A percentile compares a stretch with the other conserved stretches of the same genome.
Evolutionary conservation across 257 asterid genomes (phyloP).

Genomic region (Capsicum baccatum): DNA sequence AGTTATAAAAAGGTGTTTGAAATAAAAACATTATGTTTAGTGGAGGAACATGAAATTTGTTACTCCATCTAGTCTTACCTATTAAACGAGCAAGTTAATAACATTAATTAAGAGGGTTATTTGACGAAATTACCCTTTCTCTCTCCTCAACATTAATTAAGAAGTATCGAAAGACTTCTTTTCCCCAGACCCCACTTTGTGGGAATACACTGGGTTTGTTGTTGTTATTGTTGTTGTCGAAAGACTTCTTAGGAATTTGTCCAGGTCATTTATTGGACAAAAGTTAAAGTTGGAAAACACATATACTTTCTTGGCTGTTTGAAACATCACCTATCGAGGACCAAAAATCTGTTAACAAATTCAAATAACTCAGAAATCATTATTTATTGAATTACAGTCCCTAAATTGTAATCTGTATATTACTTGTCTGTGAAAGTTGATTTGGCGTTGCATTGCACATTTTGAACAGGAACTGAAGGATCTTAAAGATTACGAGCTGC

Average conservation of each 20-base stretch:
- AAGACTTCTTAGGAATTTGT: not conserved
- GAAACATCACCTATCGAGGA: not conserved
- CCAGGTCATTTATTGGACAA: not conserved
- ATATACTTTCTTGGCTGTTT: not conserved
- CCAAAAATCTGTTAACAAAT: not conserved
- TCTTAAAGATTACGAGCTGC: slow-evolving; percentile 77
- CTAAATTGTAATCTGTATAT: slow-evolving; percentile 14
- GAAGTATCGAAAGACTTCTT: not conserved
- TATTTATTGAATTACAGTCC: not conserved
- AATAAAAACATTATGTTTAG: not conserved
- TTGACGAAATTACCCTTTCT: not conserved
- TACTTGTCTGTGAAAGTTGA: slow-evolving; percentile 11
- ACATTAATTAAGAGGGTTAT: not conserved
- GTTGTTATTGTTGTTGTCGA: no score
- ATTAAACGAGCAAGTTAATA: not conserved
- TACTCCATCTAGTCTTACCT: not conserved
- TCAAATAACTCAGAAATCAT: slow-evolving; percentile 2
- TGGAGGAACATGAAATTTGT: not conserved
- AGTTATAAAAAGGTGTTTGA: slow-evolving; percentile 11
- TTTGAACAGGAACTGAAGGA: slow-evolving; percentile 82
- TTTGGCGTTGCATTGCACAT: not conserved
- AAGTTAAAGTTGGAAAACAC: not conserved
- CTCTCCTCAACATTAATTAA: not conserved
- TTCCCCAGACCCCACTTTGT: no score
- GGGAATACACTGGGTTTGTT: no score